phyloP scores from a whole-genome alignment of 2,329 filamentous ascomycete species.

The Hypoxylon sp. region DNA sequence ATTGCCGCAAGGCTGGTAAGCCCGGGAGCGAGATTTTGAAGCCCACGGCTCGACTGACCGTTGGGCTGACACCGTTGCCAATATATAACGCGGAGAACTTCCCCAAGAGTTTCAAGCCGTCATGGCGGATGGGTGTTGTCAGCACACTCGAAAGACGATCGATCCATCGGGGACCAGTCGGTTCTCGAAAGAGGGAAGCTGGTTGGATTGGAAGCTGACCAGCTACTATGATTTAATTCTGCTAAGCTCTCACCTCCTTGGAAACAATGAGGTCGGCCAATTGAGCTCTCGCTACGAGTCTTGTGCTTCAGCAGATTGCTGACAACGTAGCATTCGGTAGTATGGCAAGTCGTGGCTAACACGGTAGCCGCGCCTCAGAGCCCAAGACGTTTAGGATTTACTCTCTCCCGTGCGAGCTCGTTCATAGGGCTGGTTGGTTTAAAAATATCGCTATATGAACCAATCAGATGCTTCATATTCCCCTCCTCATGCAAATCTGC shows the following conservation, averaged over 20 bases:
- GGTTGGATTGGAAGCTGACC: slow-evolving; percentile 10
- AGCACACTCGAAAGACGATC: slow-evolving; percentile 18
- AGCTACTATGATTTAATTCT: slow-evolving; percentile 7
- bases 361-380: too few species aligned
- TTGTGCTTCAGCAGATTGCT: slow-evolving; percentile 14
- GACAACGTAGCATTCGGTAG: slow-evolving; percentile 26
- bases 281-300: slow-evolving; percentile 9
- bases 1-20: slow-evolving; percentile 12
- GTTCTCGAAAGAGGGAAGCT: slow-evolving; percentile 3
- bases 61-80: slow-evolving; percentile 22
- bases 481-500: slow-evolving; percentile 4
- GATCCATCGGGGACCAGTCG: slow-evolving; percentile 8
- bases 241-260: slow-evolving; percentile 1
- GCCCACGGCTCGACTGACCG: too few species aligned
- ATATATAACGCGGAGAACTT: slow-evolving; percentile 20
- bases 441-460: slow-evolving; percentile 33
- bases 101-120: slow-evolving; percentile 6
- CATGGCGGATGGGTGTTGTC: slow-evolving; percentile 12
- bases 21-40: too few species aligned
- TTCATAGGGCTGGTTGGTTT: slow-evolving; percentile 22
- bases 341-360: too few species aligned
- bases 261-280: slow-evolving; percentile 17
- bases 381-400: too few species aligned
- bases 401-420: slow-evolving; percentile 1
- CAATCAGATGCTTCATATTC: too few species aligned